Evolutionary conservation across 495 filamentous ascomycete genomes (phyloP), one percentile per base, ranked within the genome.

Genomic region (Daldinia decipiens): DNA sequence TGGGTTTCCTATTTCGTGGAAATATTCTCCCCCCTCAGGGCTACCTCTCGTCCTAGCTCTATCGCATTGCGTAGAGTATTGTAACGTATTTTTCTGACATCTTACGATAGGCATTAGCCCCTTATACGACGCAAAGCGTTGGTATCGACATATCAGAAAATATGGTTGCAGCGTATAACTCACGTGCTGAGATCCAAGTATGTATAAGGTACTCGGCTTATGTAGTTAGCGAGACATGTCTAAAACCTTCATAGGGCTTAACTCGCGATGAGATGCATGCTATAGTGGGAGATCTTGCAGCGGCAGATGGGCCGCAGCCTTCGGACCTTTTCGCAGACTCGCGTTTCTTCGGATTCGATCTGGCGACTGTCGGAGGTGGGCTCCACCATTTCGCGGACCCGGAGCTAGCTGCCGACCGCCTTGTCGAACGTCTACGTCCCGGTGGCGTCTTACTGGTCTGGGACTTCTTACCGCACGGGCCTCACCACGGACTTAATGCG

Each of bases 321-420:
- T 70, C 83, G 4, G 61, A 65, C 19, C 66, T 70, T 5, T 77
- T 89, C 21, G 71, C 79, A 3, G 76, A 74, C 0, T 79, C 86
- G 0, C 83, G 86, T 24, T 88, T 84, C 74, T 82, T 74, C 64
- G 74, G 86, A 55, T 91, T 93, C 71, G 89, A 92, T 68, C 59
- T 93, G 31, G 86, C 87, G 4, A 83, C 84, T 15, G 84, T 93
- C 31, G 87, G 91, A 24, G 83, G 88, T 60, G 91, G 87, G 1
- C 84, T 93, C 70, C 92, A 94, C 75, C 91, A 94, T 72, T 92
- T 94, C 66, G 84, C 88, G 55, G 79, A 90, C 65, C 87, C 89
- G 0, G 79, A 78, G 4, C 77, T 85, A 43, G 87, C 88, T 9
- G 77, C 89, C 47, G 78, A 81, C 58, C 77, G 86, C 26, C 81